Percentiles rank a stretch among this genome's conserved stretches.
Evolutionary conservation across 140 eudicot species (phyloP).

Genomic region (Flaveria floridana): DNA sequence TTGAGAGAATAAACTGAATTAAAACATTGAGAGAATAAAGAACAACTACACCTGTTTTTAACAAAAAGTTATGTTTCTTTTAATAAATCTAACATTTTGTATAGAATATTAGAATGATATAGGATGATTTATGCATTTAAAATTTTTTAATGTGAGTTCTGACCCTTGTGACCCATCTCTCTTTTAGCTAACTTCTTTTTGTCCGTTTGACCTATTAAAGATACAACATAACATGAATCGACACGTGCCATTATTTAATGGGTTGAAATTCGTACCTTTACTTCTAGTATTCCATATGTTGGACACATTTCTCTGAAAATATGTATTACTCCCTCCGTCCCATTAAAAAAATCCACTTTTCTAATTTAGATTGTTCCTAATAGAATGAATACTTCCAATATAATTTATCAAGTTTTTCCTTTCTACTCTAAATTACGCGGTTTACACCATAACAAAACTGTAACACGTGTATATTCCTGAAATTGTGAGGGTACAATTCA

Average conservation of each 20-base stretch:
- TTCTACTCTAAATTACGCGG: neutral
- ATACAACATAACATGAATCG: neutral
- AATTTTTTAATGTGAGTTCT: neutral
- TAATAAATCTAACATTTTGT: neutral
- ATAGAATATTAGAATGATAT: neutral
- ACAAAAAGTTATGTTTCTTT: neutral
- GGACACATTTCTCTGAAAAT: conserved; percentile 4
- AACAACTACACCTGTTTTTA: no score
- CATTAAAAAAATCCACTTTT: neutral
- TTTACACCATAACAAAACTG: neutral
- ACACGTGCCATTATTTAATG: neutral
- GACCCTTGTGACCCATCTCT: neutral
- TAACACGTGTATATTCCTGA: neutral
- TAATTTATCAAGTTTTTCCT: neutral
- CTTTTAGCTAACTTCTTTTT: neutral
- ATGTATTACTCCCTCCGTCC: neutral
- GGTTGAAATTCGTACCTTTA: neutral
- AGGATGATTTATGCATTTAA: neutral
- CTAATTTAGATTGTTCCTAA: conserved; percentile 2
- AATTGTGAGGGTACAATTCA: neutral
- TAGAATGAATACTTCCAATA: neutral
- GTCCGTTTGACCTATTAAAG: neutral
- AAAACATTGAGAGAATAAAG: no score
- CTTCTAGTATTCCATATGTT: neutral
- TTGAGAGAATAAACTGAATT: no score